phyloP scores from a whole-genome alignment of 257 asterid genomes.

The Eustoma russellianum region DNA sequence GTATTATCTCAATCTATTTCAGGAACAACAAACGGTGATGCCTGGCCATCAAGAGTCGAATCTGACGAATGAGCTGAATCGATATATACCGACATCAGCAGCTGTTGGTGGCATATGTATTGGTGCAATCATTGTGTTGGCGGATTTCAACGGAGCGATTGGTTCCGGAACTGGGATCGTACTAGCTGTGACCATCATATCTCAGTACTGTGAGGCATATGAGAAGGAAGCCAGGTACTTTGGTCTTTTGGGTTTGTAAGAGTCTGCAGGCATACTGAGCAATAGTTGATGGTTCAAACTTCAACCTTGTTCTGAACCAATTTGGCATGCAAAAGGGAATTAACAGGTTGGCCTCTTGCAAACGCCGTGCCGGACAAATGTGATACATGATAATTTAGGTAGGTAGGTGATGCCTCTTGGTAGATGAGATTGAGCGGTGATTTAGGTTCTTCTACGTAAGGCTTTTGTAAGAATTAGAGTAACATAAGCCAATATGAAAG shows the following conservation, averaged over 20 bases:
- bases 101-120: slow-evolving; percentile 75
- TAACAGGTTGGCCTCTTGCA: no score
- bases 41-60: slow-evolving; percentile 69
- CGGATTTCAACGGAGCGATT: slow-evolving; percentile 68
- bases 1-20: not conserved
- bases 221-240: slow-evolving; percentile 75
- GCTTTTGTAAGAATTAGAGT: no score
- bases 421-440: no score
- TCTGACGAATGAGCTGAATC: slow-evolving; percentile 56
- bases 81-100: slow-evolving; percentile 66
- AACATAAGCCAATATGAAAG: no score
- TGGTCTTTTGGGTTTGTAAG: slow-evolving; percentile 61
- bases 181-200: slow-evolving; percentile 62
- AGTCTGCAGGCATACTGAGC: not conserved
- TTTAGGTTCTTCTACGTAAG: no score
- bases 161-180: slow-evolving; percentile 74
- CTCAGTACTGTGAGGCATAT: slow-evolving; percentile 65
- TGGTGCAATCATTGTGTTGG: slow-evolving; percentile 65
- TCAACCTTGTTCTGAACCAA: no score
- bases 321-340: no score
- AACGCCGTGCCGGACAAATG: no score
- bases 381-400: no score
- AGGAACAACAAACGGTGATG: slow-evolving; percentile 90
- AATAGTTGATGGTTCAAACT: not conserved
- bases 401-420: no score